A percentile compares a stretch with the other conserved stretches of the same genome.
Evolutionary conservation across 805 yeast species (phyloP).

Genomic region (Nakazawaea laoshanensis): DNA sequence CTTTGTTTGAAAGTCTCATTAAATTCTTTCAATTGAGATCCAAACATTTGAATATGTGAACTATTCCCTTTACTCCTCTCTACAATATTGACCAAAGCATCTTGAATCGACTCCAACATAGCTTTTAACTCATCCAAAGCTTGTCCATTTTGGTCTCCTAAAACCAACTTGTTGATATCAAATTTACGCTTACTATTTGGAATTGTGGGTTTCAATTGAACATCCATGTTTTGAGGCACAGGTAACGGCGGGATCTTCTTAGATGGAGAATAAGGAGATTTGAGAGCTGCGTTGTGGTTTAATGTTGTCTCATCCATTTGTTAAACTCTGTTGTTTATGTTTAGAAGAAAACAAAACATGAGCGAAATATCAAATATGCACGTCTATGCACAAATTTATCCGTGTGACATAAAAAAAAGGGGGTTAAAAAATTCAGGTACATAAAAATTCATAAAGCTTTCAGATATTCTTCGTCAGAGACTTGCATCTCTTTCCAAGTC

Average conservation of each 20-base stretch:
- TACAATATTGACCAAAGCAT: constrained; percentile 9
- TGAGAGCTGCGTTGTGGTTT: neutral
- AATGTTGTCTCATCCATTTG: too few relatives aligned
- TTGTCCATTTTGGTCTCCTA: constrained; percentile 1
- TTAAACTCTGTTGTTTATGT: too few relatives aligned
- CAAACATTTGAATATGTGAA: constrained; percentile 7
- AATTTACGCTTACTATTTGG: constrained; percentile 10
- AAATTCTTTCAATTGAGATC: constrained; percentile 7
- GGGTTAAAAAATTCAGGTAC: neutral
- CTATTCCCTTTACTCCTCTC: constrained; percentile 9
- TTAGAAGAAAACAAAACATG: too few relatives aligned
- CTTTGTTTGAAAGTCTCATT: constrained; percentile 9
- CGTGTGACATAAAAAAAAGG: neutral
- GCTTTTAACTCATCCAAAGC: constrained; percentile 10
- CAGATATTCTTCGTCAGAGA: constrained; percentile 18
- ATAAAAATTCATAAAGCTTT: constrained; percentile 1
- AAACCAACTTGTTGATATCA: constrained; percentile 9
- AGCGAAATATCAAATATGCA: too few relatives aligned
- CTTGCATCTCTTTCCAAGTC: constrained; percentile 28
- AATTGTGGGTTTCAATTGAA: constrained; percentile 8
- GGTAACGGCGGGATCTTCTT: constrained; percentile 10
- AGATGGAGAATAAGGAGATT: constrained; percentile 9
- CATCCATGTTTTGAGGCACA: constrained; percentile 10
- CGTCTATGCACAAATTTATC: neutral
- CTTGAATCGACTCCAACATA: constrained; percentile 10